Evolutionary conservation across 2,329 filamentous ascomycete genomes (phyloP), one percentile per base, ranked within the genome.

Genomic region (Metarhizium guizhouense): DNA sequence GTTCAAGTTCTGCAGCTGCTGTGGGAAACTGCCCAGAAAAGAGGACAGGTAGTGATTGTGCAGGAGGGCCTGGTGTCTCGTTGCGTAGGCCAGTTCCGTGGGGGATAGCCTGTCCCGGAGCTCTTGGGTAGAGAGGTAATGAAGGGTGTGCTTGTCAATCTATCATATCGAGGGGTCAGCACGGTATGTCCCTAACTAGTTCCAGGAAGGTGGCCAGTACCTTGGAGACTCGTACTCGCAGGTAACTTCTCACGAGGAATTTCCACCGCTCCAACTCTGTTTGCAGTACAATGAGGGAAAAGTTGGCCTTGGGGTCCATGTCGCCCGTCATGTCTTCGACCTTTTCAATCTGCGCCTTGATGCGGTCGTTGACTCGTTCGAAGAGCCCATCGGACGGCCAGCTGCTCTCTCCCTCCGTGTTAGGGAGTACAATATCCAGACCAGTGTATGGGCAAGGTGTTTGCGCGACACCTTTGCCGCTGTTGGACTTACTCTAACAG

Each of bases 191-290:
- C 25, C 25, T 25, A 4, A 25, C 25, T 25, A 4, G 25, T 25
- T 25, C 32, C 7, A 34, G 32, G 32, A 18, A 20, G 25, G 43
- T n/a, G 36, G 48, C 5, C 64, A 57, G 58, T 74, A 90, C 88
- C 81, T 99, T 97, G 54, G 88, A 84, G 56, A 97, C 85, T n/a
- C 94, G 81, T 10, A 88, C 85, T 54, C 95, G 81, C 55, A 99
- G 72, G 61, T 93, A 87, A 61, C 88, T 87, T 58, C 94, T 81
- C 18, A 97, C 82, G 25, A 99, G 79, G 67, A 91, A 99, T 74
- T 96, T 96, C 73, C 89, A 95, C 49, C 94, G 81, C 70, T 96
- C 92, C 54, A 99, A 82, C 74, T 99, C 94, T 6, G 95, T 97
- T 76, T 99, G 94, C 54, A 96, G 85, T 59, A 99, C 87, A 51